Percentiles rank a stretch among this genome's conserved stretches.
Evolutionary conservation across 2,329 filamentous ascomycete species (phyloP).

Genomic region (Fusarium devonianum): DNA sequence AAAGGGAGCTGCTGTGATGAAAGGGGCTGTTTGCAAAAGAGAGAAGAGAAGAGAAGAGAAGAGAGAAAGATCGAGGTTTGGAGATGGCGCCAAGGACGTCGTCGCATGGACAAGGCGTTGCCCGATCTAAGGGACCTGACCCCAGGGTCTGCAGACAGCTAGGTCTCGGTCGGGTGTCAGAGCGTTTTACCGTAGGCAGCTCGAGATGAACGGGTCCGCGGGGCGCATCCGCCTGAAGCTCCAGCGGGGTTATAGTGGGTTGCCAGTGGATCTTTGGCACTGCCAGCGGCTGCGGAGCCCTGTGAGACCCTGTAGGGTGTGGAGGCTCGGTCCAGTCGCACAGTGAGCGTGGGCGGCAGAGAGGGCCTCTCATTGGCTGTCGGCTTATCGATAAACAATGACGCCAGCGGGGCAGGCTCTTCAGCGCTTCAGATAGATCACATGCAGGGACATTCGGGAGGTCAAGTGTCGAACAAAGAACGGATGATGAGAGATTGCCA

Average conservation of each 20-base stretch:
- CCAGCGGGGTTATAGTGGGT: conserved; percentile 23
- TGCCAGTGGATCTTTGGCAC: conserved; percentile 10
- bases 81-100: conserved; percentile 19
- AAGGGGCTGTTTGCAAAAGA: no score
- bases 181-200: no score
- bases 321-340: conserved; percentile 6
- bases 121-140: conserved; percentile 31
- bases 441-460: conserved; percentile 32
- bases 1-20: background rate
- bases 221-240: conserved; percentile 23
- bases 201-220: conserved; percentile 15
- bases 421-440: conserved; percentile 36
- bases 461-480: conserved; percentile 34
- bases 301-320: conserved; percentile 11
- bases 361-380: conserved; percentile 17
- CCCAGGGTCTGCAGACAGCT: no score
- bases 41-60: conserved; percentile 2
- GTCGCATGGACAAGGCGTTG: conserved; percentile 25
- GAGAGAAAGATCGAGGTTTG: conserved; percentile 9
- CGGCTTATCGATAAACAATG: conserved; percentile 37
- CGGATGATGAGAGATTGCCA: conserved; percentile 30
- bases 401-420: conserved; percentile 35
- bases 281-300: conserved; percentile 22
- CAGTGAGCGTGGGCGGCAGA: background rate
- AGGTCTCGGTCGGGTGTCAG: no score